Conservation (phyloP, 345 rosid species). For the Barbarea vulgaris region DNA sequence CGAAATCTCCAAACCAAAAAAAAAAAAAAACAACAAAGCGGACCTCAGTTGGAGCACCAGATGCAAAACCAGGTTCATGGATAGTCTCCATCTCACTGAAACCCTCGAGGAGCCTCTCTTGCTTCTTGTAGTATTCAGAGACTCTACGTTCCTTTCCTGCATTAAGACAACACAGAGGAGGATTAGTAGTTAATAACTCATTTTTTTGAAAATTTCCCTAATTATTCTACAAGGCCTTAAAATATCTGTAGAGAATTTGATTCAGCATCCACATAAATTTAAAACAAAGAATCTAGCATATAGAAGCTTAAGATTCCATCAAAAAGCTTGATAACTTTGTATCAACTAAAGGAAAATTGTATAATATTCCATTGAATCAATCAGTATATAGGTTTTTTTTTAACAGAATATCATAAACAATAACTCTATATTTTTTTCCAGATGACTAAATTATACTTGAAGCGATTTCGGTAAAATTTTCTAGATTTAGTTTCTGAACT, state of each 20-base stretch:
- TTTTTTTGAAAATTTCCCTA: not conserved
- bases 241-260: slow-evolving; percentile 10
- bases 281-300: slow-evolving; percentile 27
- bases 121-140: slow-evolving; percentile 81
- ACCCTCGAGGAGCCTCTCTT: slow-evolving; percentile 76
- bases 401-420: not conserved
- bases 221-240: not conserved
- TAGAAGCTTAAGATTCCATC: slow-evolving; percentile 24
- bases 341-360: slow-evolving; percentile 19
- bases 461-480: not conserved
- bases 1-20: not conserved
- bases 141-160: slow-evolving; percentile 68
- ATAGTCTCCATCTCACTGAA: slow-evolving; percentile 82
- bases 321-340: slow-evolving; percentile 30
- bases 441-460: not conserved
- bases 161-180: slow-evolving; percentile 11
- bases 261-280: slow-evolving; percentile 17
- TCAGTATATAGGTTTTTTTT: not conserved
- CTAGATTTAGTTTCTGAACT: not conserved
- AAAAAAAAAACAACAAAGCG: not conserved
- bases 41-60: slow-evolving; percentile 72
- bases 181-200: not conserved
- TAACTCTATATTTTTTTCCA: not conserved
- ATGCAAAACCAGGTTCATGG: slow-evolving; percentile 55
- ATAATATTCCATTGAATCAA: slow-evolving; percentile 20